phyloP scores from a whole-genome alignment of 106 monocot genomes.

The Platanthera zijinensis region DNA sequence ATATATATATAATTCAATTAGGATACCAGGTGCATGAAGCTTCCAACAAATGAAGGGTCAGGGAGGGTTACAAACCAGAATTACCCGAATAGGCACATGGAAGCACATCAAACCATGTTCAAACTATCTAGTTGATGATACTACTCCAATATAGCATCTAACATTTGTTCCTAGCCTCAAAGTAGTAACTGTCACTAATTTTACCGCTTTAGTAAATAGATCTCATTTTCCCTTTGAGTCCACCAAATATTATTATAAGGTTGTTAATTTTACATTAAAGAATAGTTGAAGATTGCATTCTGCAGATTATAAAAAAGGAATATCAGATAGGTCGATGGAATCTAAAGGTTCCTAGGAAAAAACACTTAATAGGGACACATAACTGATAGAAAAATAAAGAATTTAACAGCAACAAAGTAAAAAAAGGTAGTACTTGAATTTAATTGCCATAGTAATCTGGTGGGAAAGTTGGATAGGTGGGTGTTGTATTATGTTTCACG shows the following conservation, averaged over 20 bases:
- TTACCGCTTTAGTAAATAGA: not conserved
- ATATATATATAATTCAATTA: not conserved
- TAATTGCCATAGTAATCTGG: no score
- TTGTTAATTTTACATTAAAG: not conserved
- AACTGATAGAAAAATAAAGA: not conserved
- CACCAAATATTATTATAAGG: not conserved
- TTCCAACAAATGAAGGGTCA: not conserved
- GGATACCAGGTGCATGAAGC: not conserved
- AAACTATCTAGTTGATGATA: not conserved
- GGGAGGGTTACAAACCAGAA: not conserved
- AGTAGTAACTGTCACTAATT: constrained; percentile 1
- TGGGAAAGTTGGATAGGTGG: no score
- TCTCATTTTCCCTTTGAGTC: no score
- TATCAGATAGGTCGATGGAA: not conserved
- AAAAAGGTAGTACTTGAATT: not conserved
- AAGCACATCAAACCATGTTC: not conserved
- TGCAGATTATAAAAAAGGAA: not conserved
- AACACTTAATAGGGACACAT: not conserved
- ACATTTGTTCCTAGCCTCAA: not conserved
- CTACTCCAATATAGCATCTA: not conserved
- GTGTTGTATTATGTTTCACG: no score
- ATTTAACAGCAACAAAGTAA: not conserved
- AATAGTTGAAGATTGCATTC: not conserved
- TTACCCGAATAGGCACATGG: not conserved
- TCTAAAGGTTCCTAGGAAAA: not conserved